Evolutionary conservation across 2,329 filamentous ascomycete species (phyloP).

Genomic region (Scopulariopsis brevicaulis): DNA sequence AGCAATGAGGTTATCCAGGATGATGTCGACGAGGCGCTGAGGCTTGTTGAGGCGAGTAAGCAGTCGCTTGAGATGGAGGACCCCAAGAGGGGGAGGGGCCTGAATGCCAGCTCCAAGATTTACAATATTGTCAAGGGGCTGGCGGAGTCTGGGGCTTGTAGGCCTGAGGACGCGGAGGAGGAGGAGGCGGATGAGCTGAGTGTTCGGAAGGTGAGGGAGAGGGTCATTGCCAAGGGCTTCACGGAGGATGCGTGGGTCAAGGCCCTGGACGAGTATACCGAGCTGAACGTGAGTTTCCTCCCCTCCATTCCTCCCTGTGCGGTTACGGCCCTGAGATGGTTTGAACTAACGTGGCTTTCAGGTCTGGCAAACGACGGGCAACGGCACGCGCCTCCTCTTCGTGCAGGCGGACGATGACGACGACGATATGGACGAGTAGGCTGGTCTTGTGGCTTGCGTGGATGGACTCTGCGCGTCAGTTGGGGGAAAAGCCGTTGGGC

Average conservation of each 20-base stretch:
- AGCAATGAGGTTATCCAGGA: conserved; percentile 74
- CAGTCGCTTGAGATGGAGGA: conserved; percentile 71
- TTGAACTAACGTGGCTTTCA: conserved; percentile 29
- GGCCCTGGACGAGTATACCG: conserved; percentile 80
- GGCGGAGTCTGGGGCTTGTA: conserved; percentile 76
- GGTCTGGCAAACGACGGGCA: conserved; percentile 70
- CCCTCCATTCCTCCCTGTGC: neutral
- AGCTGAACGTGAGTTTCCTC: conserved; percentile 66
- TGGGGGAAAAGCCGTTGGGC: neutral
- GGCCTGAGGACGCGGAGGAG: conserved; percentile 53
- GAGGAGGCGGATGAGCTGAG: conserved; percentile 58
- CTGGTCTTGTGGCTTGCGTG: neutral
- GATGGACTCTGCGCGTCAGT: neutral
- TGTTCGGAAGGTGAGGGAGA: conserved; percentile 77
- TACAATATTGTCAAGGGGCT: conserved; percentile 89
- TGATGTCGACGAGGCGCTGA: conserved; percentile 89
- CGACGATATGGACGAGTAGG: conserved; percentile 32
- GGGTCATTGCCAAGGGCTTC: conserved; percentile 92
- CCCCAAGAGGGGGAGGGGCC: conserved; percentile 54
- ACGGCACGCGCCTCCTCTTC: conserved; percentile 60
- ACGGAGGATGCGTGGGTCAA: conserved; percentile 85
- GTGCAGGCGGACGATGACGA: conserved; percentile 43
- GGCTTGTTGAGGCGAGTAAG: conserved; percentile 87
- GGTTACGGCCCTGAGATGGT: neutral
- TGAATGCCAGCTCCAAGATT: conserved; percentile 79